Percentiles rank a stretch among this genome's conserved stretches.
phyloP scores from a whole-genome alignment of 768 basidiomycete species.

The Suillus alpinus region DNA sequence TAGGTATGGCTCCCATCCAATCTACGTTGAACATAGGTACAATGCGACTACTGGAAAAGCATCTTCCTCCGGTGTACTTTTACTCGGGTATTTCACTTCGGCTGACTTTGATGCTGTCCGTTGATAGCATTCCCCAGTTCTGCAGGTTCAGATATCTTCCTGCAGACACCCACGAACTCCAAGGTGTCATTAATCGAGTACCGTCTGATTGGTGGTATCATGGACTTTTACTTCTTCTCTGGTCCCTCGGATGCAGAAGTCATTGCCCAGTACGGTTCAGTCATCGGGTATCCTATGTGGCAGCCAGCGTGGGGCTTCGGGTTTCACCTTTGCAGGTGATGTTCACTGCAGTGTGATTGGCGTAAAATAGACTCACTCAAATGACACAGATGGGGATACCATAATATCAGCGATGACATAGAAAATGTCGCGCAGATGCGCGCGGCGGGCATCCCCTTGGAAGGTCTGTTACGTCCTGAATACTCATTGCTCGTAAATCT shows the following conservation, averaged over 20 bases:
- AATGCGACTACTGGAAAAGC: conserved; percentile 47
- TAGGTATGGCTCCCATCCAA: conserved; percentile 71
- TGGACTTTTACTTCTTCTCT: conserved; percentile 78
- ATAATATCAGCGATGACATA: conserved; percentile 52
- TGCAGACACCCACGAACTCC: conserved; percentile 55
- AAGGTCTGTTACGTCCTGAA: conserved; percentile 41
- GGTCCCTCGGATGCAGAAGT: conserved; percentile 52
- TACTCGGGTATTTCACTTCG: conserved; percentile 49
- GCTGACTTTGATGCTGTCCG: background rate
- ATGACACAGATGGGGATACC: conserved; percentile 44
- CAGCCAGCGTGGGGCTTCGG: conserved; percentile 77
- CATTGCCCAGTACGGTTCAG: conserved; percentile 65
- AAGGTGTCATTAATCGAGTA: conserved; percentile 68
- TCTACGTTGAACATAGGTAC: conserved; percentile 75
- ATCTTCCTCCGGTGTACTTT: conserved; percentile 72
- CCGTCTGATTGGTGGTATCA: conserved; percentile 67
- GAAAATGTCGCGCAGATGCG: conserved; percentile 58
- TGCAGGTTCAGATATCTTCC: conserved; percentile 67
- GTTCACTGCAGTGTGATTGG: background rate
- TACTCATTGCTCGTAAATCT: background rate
- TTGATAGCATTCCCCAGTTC: conserved; percentile 38
- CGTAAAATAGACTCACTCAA: conserved; percentile 1
- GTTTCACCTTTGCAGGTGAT: conserved; percentile 68
- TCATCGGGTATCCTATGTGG: conserved; percentile 69
- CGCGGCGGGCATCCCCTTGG: conserved; percentile 71